Conservation (phyloP, 75 land plant genomes). For the Selaginella moellendorffii region DNA sequence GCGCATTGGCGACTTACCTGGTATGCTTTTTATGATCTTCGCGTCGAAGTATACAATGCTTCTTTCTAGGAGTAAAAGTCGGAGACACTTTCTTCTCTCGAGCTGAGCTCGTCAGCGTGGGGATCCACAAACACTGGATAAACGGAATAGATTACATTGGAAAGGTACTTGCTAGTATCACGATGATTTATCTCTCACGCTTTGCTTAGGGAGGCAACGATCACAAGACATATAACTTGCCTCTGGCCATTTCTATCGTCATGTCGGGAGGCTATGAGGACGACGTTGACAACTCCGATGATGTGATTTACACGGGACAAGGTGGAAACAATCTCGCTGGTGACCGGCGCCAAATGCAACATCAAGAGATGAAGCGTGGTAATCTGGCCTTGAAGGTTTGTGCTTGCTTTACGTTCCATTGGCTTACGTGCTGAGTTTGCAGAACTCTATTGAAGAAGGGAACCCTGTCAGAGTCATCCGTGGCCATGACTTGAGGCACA, state of each 20-base stretch:
- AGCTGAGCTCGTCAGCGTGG: constrained; percentile 70
- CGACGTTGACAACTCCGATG: constrained; percentile 64
- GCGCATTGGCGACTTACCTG: not conserved
- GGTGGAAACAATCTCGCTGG: constrained; percentile 74
- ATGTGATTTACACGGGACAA: constrained; percentile 73
- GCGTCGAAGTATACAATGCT: not conserved
- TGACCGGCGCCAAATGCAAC: constrained; percentile 35
- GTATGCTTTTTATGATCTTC: not conserved
- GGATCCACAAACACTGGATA: constrained; percentile 74
- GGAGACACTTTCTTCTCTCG: constrained; percentile 79
- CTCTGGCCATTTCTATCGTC: constrained; percentile 45
- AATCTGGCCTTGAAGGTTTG: constrained; percentile 71
- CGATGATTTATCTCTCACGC: not conserved
- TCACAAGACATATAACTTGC: no score
- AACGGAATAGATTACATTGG: constrained; percentile 81
- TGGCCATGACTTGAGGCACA: constrained; percentile 45
- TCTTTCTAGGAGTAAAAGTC: constrained; percentile 51
- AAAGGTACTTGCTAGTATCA: no score
- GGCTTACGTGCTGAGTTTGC: constrained; percentile 13
- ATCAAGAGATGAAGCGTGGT: constrained; percentile 59
- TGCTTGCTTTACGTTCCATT: not conserved
- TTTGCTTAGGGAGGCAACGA: no score
- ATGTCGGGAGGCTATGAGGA: constrained; percentile 86
- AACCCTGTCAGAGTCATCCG: constrained; percentile 67
- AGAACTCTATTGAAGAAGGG: constrained; percentile 47